These are phyloP conservation scores for Pseudopithomyces maydicus DNA, from an alignment of 2,329 filamentous ascomycete genomes.

Conservation along the genomic window DNA sequence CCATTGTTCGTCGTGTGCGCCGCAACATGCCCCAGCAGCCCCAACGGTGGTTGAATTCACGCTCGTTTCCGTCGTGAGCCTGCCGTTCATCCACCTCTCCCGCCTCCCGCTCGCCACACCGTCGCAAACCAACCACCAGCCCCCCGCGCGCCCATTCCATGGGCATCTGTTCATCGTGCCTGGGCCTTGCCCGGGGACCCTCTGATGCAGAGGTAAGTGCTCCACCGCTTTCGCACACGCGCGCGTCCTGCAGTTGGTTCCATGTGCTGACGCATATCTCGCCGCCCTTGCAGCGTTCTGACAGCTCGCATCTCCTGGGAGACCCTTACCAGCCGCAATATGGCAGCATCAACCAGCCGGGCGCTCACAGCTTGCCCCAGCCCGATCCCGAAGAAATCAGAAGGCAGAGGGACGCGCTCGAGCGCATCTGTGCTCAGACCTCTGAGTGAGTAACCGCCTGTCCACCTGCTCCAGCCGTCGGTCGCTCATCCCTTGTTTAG, in stretches of 20 bases:
- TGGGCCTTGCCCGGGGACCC: constrained; percentile 50
- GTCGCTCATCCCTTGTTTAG: constrained; percentile 42
- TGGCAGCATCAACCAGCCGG: constrained; percentile 43
- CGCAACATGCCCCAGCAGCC: constrained; percentile 17
- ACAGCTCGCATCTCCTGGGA: constrained; percentile 53
- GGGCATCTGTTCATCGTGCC: constrained; percentile 56
- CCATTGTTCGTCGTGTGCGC: constrained; percentile 9
- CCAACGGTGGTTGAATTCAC: constrained; percentile 8
- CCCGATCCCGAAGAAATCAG: constrained; percentile 56
- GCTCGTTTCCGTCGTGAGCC: constrained; percentile 7
- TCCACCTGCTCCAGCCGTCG: constrained; percentile 2
- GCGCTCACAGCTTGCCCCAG: constrained; percentile 44
- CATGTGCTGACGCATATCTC: constrained; percentile 26
- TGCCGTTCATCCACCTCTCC: not conserved
- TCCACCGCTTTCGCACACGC: constrained; percentile 2
- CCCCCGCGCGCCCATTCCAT: constrained; percentile 40
- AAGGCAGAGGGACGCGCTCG: constrained; percentile 54
- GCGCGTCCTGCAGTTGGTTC: constrained; percentile 14
- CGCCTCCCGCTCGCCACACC: not conserved
- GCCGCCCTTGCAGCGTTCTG: constrained; percentile 47
- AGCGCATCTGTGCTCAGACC: constrained; percentile 56
- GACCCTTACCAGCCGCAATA: constrained; percentile 52
- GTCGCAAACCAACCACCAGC: constrained; percentile 2
- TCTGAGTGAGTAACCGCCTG: constrained; percentile 47
- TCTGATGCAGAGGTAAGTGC: constrained; percentile 49